Percentiles rank a stretch among this genome's conserved stretches.
phyloP scores from a whole-genome alignment of 129 eudicot genomes.

The Kitagawia praeruptora region DNA sequence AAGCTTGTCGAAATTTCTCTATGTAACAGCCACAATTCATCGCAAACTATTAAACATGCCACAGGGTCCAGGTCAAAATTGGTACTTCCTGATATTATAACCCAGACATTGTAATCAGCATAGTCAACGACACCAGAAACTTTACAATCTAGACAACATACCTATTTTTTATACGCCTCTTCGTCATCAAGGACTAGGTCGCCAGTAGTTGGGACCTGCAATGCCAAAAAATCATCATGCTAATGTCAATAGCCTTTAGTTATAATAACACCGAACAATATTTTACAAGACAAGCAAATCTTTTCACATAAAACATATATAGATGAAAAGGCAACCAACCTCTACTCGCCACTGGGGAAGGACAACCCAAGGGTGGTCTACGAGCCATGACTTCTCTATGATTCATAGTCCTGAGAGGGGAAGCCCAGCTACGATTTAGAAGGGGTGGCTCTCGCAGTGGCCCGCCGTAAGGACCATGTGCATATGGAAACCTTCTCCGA shows the following conservation, averaged over 20 bases:
- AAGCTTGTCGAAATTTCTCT: not conserved
- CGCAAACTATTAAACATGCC: conserved; percentile 1
- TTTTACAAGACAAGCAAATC: not conserved
- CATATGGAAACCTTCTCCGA: conserved; percentile 34
- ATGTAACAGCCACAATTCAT: not conserved
- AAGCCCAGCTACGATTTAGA: conserved; percentile 52
- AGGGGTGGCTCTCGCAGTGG: conserved; percentile 53
- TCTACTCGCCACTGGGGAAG: conserved; percentile 61
- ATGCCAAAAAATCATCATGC: not conserved
- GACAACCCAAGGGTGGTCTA: conserved; percentile 64
- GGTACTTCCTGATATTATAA: conserved; percentile 5
- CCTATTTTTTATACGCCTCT: not conserved
- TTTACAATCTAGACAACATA: conserved; percentile 5
- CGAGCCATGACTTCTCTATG: conserved; percentile 50
- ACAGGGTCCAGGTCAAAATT: conserved; percentile 5
- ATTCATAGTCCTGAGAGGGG: conserved; percentile 47
- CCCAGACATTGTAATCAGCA: conserved; percentile 8
- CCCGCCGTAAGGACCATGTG: conserved; percentile 34
- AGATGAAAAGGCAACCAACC: conserved; percentile 28
- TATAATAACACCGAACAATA: not conserved
- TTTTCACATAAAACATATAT: not conserved
- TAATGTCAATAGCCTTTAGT: not conserved
- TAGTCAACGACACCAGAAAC: conserved; percentile 7
- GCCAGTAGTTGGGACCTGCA: conserved; percentile 77
- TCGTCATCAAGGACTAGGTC: conserved; percentile 41